A percentile compares a stretch with the other conserved stretches of the same genome.
phyloP scores from a whole-genome alignment of 176 grass and related monocot species.

The Calamus simplicifolius region DNA sequence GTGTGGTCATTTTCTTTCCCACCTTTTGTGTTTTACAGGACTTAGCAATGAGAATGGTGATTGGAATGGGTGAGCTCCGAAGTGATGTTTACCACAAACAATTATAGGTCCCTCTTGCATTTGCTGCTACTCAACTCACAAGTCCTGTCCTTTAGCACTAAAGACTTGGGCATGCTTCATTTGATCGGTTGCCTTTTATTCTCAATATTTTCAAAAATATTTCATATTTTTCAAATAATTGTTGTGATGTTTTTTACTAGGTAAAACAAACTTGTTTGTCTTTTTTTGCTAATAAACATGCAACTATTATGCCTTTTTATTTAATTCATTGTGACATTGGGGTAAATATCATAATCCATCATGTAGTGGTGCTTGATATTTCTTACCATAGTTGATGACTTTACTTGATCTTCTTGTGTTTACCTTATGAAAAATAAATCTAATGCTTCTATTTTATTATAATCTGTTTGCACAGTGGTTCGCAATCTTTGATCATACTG shows the following conservation, averaged over 20 bases:
- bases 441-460: neutral
- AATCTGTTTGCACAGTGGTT: neutral
- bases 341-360: neutral
- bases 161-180: neutral
- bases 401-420: neutral
- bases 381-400: neutral
- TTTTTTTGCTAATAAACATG: neutral
- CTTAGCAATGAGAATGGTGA: neutral
- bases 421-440: neutral
- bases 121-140: neutral
- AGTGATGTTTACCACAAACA: neutral
- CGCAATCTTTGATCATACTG: neutral
- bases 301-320: neutral
- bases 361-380: neutral
- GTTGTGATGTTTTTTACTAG: neutral
- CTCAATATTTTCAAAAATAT: too few species aligned
- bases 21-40: neutral
- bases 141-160: neutral
- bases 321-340: neutral
- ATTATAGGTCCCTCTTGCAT: neutral
- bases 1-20: neutral
- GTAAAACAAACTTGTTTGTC: neutral
- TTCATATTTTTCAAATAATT: neutral
- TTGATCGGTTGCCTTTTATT: too few species aligned
- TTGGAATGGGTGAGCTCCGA: neutral